Evolutionary conservation across 2,329 filamentous ascomycete species (phyloP), one percentile per base, ranked within the genome.

Genomic region (Cryphonectria carpinicola): DNA sequence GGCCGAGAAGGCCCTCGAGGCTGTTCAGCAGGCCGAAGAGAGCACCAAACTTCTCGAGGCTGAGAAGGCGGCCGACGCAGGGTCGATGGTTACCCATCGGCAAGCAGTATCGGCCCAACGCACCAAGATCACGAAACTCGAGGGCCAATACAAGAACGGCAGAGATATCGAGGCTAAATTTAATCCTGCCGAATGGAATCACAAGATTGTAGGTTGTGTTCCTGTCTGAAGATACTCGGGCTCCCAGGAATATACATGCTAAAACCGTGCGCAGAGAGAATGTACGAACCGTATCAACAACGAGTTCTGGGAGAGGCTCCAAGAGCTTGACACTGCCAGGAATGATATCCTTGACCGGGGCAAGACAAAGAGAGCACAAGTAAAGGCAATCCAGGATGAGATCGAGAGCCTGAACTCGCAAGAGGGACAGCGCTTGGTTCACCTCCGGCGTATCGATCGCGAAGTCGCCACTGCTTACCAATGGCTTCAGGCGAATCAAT

Each of bases 401-500:
- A 79, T 93, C 32, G 79, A 84, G 35, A 86, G 83, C 25, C 84
- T 97, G 19, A 86, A 93, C 65, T 95, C 93, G 0, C 88, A 92
- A 75, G 85, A 90, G 71, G 95, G 94, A 7, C 92, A 93, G 76
- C 91, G 93, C 74, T 83, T 92, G 69, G 88, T 82, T 65, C 89
- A 91, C 74, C 85, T 99, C 68, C 84, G 84, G 67, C 84, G 78
- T 7, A 22, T 86, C 0, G 92, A 90, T 14, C 78, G 78, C 0
- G 92, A 98, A 70, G 89, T 92, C 2, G 87, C 87, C 14, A 83
- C 78, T 74, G 94, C 90, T 2, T 97, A 93, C 90, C 85, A 90
- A 58, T 99, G 95, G 95, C 86, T 98, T 66, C 87, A 93, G 77
- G 80, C 89, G 2, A 89, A 99, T 78, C 86, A 86, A 71, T 78